A percentile compares a stretch with the other conserved stretches of the same genome.
Conservation (phyloP, 805 yeast species). For the Starmera quercuum region DNA sequence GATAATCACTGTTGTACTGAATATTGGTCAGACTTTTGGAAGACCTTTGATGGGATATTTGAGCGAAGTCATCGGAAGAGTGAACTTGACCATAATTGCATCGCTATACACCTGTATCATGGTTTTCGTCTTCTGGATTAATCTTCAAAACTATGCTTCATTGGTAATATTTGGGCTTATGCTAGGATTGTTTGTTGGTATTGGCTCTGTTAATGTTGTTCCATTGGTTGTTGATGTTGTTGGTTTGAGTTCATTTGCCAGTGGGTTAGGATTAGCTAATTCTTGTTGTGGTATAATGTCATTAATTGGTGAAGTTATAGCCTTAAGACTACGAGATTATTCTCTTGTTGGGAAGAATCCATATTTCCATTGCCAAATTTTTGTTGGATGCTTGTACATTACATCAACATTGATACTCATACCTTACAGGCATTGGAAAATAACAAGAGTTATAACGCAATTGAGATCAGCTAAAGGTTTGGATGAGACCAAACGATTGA, state of each 20-base stretch:
- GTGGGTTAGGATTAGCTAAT: conserved; percentile 31
- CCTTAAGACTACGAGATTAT: conserved; percentile 37
- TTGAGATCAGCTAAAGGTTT: conserved; percentile 4
- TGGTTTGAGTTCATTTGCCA: conserved; percentile 27
- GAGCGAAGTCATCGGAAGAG: conserved; percentile 39
- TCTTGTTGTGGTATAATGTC: conserved; percentile 23
- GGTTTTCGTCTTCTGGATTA: conserved; percentile 43
- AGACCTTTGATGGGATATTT: conserved; percentile 39
- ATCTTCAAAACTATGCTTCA: conserved; percentile 31
- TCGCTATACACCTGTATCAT: conserved; percentile 29
- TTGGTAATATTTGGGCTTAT: conserved; percentile 34
- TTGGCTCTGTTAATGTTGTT: conserved; percentile 33
- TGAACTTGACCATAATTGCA: conserved; percentile 33
- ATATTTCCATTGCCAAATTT: conserved; percentile 51
- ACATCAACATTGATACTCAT: conserved; percentile 34
- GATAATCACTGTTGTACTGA: conserved; percentile 35
- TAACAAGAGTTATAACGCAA: conserved; percentile 30
- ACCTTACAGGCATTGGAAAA: conserved; percentile 45
- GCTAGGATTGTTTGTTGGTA: conserved; percentile 38
- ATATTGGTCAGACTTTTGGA: conserved; percentile 40
- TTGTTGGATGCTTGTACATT: conserved; percentile 45
- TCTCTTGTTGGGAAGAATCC: conserved; percentile 27
- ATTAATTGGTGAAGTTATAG: conserved; percentile 47
- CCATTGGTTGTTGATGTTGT: conserved; percentile 33
- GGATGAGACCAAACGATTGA: conserved; percentile 1